Evolutionary conservation across 2,329 filamentous ascomycete species (phyloP).

Genomic region (Fusarium pilosicola): DNA sequence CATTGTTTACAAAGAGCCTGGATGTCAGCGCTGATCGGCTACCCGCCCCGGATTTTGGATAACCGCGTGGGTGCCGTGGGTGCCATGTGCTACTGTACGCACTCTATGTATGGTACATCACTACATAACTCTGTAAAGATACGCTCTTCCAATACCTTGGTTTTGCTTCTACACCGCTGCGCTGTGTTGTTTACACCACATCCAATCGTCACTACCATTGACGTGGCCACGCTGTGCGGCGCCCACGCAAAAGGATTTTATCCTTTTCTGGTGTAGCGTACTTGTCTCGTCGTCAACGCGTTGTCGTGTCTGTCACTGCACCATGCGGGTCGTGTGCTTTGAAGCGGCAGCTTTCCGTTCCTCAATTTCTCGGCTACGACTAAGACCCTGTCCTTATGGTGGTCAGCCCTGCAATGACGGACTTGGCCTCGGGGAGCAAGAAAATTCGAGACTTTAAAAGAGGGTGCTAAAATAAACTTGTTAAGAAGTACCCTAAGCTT

Average conservation of each 20-base stretch:
- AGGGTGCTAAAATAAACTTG: too few species aligned
- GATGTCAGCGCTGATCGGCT: constrained; percentile 37
- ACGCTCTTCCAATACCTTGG: constrained; percentile 1
- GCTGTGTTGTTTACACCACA: neutral
- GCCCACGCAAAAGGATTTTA: constrained; percentile 16
- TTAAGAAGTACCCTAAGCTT: too few species aligned
- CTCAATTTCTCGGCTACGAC: neutral
- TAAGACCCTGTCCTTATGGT: constrained; percentile 3
- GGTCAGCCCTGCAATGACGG: constrained; percentile 30
- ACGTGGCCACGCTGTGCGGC: constrained; percentile 32
- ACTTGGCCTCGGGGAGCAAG: neutral
- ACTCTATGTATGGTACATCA: constrained; percentile 13
- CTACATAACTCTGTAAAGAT: constrained; percentile 22
- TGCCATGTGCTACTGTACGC: constrained; percentile 24
- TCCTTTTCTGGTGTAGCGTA: constrained; percentile 17
- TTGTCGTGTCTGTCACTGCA: constrained; percentile 6
- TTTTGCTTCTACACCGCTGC: constrained; percentile 22
- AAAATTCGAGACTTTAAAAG: too few species aligned
- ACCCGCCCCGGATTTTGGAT: constrained; percentile 29
- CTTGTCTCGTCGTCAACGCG: constrained; percentile 12
- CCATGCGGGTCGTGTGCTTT: constrained; percentile 11
- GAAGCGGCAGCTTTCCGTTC: constrained; percentile 31
- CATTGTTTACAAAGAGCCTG: neutral
- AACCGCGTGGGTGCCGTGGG: constrained; percentile 2
- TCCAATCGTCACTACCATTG: constrained; percentile 4